Conservation (phyloP, 2,329 filamentous ascomycete genomes). For the Diaporthe batatas region DNA sequence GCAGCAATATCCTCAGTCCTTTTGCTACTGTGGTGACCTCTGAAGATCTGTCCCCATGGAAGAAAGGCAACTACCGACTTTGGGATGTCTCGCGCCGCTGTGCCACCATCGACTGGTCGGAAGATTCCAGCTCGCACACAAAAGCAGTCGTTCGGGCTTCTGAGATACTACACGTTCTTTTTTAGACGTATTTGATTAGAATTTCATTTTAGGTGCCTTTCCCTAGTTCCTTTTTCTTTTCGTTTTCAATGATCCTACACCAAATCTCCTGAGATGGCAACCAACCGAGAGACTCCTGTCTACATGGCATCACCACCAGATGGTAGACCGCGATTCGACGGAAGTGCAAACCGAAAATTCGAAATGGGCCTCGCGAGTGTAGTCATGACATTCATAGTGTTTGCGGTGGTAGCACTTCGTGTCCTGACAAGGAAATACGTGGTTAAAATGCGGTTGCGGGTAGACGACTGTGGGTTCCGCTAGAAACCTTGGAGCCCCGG, state of each 20-base stretch:
- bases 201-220: background rate
- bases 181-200: too few species aligned
- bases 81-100: background rate
- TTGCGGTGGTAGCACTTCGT: conserved; percentile 11
- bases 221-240: too few species aligned
- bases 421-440: conserved; percentile 4
- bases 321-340: background rate
- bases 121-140: background rate
- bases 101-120: background rate
- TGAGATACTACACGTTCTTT: background rate
- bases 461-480: conserved; percentile 4
- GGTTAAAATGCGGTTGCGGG: background rate
- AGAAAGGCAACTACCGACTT: too few species aligned
- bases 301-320: conserved; percentile 10
- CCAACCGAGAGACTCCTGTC: background rate
- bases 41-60: background rate
- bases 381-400: background rate
- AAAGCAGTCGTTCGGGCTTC: background rate
- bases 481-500: background rate
- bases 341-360: background rate
- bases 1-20: background rate
- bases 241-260: background rate
- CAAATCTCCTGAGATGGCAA: background rate
- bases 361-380: background rate
- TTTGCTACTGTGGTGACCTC: background rate